Base-by-base conservation (phyloP, 2,329 filamentous ascomycete genomes). In the Madurella fahalii region DNA sequence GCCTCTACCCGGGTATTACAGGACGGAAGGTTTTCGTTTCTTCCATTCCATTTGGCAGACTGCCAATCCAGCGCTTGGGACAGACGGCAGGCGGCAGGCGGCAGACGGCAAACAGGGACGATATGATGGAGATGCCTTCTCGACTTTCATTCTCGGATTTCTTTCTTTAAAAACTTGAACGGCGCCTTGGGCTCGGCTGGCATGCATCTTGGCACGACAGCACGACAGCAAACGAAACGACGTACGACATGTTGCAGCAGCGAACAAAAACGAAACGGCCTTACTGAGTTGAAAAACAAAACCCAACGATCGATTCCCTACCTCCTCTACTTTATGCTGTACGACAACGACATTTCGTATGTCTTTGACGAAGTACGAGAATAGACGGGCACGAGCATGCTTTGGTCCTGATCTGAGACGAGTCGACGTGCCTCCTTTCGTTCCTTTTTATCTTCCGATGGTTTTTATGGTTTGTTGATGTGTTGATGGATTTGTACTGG, bases 281-380 rank as follows among this genome's bases (percentile, higher is more conserved):
- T 37, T 41, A 46, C 37, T n/a, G 4, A 41, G 17, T 9, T 15
- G 16, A 40, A 46, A 11, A 9, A 47, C 40, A 32, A 45, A 20
- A 25, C 25, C 7, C 25, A 4, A 25, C 25, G 3, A 25, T 7
- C 34, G 34, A 37, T 41, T 50, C 44, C 37, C 32, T 25, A 25
- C 7, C 20, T 40, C 37, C 37, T 40, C 47, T 39, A 48, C 32
- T 54, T 54, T 47, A 57, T 50, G 54, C 49, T 52, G 51, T 53
- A 59, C 57, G 54, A 59, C 49, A 39, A 37, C 30, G 46, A 54
- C 51, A 44, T 9, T 32, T 5, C 17, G n/a, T 25, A 47, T 47
- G 18, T 48, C 25, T 41, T 20, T 9, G 30, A 47, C 34, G 41
- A 54, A 47, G 40, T 53, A 31, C 17, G 7, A 32, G 41, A 42